These are phyloP conservation scores for Pythium utonaiense DNA, from an alignment of 352 stramenopile species.

Conservation along the genomic window DNA sequence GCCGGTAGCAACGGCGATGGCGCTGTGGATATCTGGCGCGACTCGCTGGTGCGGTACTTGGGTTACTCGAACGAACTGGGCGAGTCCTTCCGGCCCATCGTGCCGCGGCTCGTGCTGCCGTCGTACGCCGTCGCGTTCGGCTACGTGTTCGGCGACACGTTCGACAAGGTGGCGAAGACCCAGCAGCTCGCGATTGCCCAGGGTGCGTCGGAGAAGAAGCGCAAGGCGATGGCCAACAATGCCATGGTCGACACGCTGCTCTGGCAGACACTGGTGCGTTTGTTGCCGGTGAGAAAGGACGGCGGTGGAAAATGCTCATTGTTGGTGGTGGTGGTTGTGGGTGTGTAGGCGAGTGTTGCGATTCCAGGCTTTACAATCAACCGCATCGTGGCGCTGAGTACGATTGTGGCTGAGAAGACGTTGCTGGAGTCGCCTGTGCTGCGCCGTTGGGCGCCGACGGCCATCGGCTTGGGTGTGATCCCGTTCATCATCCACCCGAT, in stretches of 20 bases:
- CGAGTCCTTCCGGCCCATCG: slow-evolving; percentile 82
- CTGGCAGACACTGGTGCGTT: slow-evolving; percentile 69
- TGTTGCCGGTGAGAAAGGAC: background rate
- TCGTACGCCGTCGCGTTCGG: slow-evolving; percentile 82
- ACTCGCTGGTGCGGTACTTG: slow-evolving; percentile 85
- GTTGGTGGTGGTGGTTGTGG: too few relatives aligned
- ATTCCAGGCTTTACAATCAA: slow-evolving; percentile 89
- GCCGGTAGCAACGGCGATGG: slow-evolving; percentile 7
- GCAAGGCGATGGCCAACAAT: slow-evolving; percentile 30
- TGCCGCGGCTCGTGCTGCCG: slow-evolving; percentile 56
- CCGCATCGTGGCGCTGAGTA: slow-evolving; percentile 51
- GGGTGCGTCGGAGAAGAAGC: slow-evolving; percentile 26
- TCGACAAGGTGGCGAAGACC: slow-evolving; percentile 65
- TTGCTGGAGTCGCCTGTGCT: slow-evolving; percentile 42
- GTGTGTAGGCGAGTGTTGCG: slow-evolving; percentile 65
- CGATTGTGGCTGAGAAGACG: slow-evolving; percentile 30
- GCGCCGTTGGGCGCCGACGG: slow-evolving; percentile 63
- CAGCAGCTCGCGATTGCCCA: slow-evolving; percentile 27
- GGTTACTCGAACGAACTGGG: slow-evolving; percentile 89
- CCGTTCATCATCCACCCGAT: slow-evolving; percentile 88
- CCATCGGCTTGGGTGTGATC: slow-evolving; percentile 72
- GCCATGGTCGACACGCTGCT: slow-evolving; percentile 67
- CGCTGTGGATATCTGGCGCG: slow-evolving; percentile 66
- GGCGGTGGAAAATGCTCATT: too few relatives aligned
- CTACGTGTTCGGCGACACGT: slow-evolving; percentile 83